These are phyloP conservation scores for Cadophora sp. DNA, from an alignment of 2,329 filamentous ascomycete genomes.

Conservation along the genomic window DNA sequence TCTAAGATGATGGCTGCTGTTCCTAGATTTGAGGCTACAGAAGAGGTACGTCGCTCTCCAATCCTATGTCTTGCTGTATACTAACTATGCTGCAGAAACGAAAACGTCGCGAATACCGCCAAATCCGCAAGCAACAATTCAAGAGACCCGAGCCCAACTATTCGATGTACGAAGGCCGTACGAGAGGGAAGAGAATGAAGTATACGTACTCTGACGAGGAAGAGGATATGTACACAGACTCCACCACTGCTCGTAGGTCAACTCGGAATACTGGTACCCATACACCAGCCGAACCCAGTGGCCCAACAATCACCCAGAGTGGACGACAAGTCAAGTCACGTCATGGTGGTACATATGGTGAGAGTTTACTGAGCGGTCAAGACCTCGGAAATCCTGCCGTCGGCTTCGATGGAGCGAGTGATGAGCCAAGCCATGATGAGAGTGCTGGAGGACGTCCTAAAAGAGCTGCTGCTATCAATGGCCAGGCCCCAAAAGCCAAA, in stretches of 20 bases:
- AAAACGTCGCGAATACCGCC: constrained; percentile 88
- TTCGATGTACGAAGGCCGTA: constrained; percentile 94
- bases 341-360: constrained; percentile 61
- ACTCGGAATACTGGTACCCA: constrained; percentile 76
- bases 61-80: constrained; percentile 1
- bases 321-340: constrained; percentile 80
- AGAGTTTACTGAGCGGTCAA: constrained; percentile 59
- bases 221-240: constrained; percentile 69
- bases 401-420: constrained; percentile 52
- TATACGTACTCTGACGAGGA: constrained; percentile 96
- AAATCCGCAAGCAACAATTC: constrained; percentile 77
- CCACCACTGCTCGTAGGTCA: constrained; percentile 67
- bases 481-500: constrained; percentile 33
- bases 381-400: constrained; percentile 37
- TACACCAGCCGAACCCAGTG: constrained; percentile 72
- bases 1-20: constrained; percentile 81
- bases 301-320: constrained; percentile 77
- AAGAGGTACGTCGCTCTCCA: constrained; percentile 70
- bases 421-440: constrained; percentile 52
- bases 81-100: constrained; percentile 71
- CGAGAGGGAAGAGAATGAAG: constrained; percentile 92
- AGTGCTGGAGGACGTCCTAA: constrained; percentile 49
- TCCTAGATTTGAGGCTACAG: constrained; percentile 89
- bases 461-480: constrained; percentile 43
- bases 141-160: constrained; percentile 86